Evolutionary conservation across 331 rosid species (phyloP).

Genomic region (Saraca asoca): DNA sequence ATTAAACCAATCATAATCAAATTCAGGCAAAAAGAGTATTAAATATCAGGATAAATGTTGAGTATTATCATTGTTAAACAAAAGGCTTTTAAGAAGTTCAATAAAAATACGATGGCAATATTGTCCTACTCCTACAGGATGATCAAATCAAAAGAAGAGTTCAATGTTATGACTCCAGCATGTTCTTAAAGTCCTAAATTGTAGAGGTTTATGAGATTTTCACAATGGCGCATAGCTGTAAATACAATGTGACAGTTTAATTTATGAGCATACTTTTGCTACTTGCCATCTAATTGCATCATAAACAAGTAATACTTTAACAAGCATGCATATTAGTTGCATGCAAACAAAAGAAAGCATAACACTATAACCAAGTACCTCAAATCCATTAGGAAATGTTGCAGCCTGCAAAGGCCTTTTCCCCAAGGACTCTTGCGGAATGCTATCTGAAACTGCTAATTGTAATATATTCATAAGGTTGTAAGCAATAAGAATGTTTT

Average conservation of each 20-base stretch:
- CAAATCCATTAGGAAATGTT: slow-evolving; percentile 88
- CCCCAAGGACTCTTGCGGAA: slow-evolving; percentile 45
- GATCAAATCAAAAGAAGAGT: neutral
- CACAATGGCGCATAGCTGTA: slow-evolving; percentile 11
- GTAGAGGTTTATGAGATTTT: slow-evolving; percentile 25
- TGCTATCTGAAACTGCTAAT: slow-evolving; percentile 50
- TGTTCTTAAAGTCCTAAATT: neutral
- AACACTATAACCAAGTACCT: slow-evolving; percentile 69
- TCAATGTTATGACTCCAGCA: neutral
- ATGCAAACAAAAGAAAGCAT: slow-evolving; percentile 20
- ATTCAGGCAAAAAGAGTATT: slow-evolving; percentile 1
- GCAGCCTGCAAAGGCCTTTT: slow-evolving; percentile 50
- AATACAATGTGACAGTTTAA: slow-evolving; percentile 18
- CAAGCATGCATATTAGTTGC: slow-evolving; percentile 11
- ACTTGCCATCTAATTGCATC: slow-evolving; percentile 18
- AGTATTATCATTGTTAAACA: neutral
- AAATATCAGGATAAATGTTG: neutral
- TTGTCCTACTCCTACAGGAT: neutral
- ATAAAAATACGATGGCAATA: neutral
- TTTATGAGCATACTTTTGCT: slow-evolving; percentile 23
- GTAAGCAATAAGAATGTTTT: neutral
- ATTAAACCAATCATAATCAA: slow-evolving; percentile 30
- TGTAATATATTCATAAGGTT: slow-evolving; percentile 32
- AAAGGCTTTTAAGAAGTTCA: slow-evolving; percentile 5
- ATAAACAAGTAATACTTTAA: slow-evolving; percentile 20